These are phyloP conservation scores for Apiospora kogelbergensis DNA, from an alignment of 2,329 filamentous ascomycete species.

Conservation along the genomic window DNA sequence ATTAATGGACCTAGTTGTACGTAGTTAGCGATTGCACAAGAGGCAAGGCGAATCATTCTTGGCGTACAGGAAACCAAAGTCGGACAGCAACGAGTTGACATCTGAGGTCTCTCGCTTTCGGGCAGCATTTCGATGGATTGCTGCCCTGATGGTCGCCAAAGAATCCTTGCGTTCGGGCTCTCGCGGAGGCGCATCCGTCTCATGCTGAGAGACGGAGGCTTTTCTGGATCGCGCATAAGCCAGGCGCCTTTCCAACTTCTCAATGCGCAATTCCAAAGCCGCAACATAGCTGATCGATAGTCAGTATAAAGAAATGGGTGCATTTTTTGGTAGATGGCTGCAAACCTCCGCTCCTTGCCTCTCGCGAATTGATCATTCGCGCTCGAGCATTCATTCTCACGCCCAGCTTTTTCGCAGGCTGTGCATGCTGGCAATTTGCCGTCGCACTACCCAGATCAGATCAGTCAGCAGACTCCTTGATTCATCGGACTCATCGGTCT, in stretches of 20 bases:
- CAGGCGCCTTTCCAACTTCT: constrained; percentile 81
- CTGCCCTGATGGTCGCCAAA: constrained; percentile 59
- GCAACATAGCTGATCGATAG: constrained; percentile 75
- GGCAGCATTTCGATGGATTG: constrained; percentile 65
- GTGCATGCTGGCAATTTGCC: constrained; percentile 94
- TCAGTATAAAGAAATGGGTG: neutral
- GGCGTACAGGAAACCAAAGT: constrained; percentile 84
- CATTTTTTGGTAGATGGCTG: constrained; percentile 7
- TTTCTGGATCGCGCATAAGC: constrained; percentile 70
- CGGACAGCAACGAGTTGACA: constrained; percentile 88
- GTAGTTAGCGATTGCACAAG: constrained; percentile 16
- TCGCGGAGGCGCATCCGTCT: constrained; percentile 48
- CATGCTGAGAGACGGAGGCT: constrained; percentile 66
- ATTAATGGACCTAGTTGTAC: constrained; percentile 72
- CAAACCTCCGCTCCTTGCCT: constrained; percentile 86
- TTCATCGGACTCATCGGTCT: neutral
- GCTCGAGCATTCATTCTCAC: constrained; percentile 83
- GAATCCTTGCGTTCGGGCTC: constrained; percentile 62
- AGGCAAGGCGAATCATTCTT: neutral
- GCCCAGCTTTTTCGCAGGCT: constrained; percentile 88
- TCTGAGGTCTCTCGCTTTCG: constrained; percentile 73
- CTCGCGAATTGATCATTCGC: constrained; percentile 95
- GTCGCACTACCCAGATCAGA: constrained; percentile 65
- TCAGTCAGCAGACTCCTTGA: neutral
- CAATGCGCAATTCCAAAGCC: constrained; percentile 86